Conservation (phyloP, 2,329 filamentous ascomycete species). For the Talaromyces rugulosus region DNA sequence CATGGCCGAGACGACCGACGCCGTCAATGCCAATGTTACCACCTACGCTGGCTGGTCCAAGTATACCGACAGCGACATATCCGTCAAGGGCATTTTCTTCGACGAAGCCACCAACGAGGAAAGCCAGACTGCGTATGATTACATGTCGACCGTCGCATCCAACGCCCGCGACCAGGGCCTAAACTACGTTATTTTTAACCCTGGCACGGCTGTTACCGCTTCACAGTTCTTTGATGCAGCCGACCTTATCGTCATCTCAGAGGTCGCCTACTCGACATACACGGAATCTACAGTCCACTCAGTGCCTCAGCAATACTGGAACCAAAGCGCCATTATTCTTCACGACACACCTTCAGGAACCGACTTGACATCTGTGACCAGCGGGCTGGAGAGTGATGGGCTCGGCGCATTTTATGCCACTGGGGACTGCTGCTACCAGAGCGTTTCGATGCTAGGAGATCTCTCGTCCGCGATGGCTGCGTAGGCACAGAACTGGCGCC, state of each 20-base stretch:
- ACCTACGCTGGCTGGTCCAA: slow-evolving; percentile 8
- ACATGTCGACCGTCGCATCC: slow-evolving; percentile 3
- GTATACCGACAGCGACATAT: slow-evolving; percentile 9
- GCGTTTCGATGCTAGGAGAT: neutral
- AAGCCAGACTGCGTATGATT: neutral
- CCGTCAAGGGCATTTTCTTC: slow-evolving; percentile 12
- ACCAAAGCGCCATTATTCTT: slow-evolving; percentile 6
- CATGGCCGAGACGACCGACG: neutral
- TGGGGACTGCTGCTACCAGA: slow-evolving; percentile 8
- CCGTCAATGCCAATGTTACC: slow-evolving; percentile 1
- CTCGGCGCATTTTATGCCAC: slow-evolving; percentile 9
- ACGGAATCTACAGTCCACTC: neutral
- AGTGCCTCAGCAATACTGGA: neutral
- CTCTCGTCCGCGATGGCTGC: slow-evolving; percentile 1
- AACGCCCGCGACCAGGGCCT: slow-evolving; percentile 3
- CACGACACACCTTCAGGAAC: slow-evolving; percentile 5
- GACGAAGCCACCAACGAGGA: slow-evolving; percentile 7
- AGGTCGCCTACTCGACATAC: slow-evolving; percentile 6
- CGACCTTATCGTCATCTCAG: slow-evolving; percentile 5
- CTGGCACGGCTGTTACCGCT: slow-evolving; percentile 3
- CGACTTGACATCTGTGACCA: slow-evolving; percentile 4
- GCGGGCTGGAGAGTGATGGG: neutral
- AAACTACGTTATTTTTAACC: slow-evolving; percentile 8
- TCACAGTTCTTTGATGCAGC: slow-evolving; percentile 7
- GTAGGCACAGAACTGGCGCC: neutral